Conservation (phyloP, 176 grass and related monocot species). For the Stipa capillata region DNA sequence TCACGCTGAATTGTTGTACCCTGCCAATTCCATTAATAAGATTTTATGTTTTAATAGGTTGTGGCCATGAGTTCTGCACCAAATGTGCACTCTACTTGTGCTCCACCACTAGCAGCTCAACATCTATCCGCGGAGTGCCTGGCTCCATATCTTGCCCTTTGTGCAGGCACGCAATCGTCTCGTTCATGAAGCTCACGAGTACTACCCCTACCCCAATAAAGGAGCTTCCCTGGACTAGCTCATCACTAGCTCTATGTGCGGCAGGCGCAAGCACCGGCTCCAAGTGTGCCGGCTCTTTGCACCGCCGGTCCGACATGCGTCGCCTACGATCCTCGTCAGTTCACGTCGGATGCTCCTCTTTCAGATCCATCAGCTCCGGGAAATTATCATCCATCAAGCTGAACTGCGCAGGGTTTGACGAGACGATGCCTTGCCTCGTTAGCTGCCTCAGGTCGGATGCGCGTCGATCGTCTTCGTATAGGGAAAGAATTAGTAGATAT, state of each 20-base stretch:
- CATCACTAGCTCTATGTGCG: conserved; percentile 36
- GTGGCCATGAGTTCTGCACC: conserved; percentile 94
- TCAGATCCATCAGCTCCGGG: conserved; percentile 41
- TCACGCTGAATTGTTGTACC: not conserved
- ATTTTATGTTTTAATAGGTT: conserved; percentile 38
- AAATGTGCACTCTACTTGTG: conserved; percentile 91
- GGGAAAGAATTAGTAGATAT: conserved; percentile 49
- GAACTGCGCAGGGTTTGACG: conserved; percentile 44
- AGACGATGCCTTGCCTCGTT: conserved; percentile 44
- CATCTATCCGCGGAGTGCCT: conserved; percentile 29
- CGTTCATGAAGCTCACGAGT: conserved; percentile 52
- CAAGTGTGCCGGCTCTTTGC: not conserved
- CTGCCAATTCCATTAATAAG: not conserved
- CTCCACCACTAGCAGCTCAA: conserved; percentile 59
- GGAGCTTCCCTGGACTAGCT: conserved; percentile 50
- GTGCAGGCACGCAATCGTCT: conserved; percentile 66
- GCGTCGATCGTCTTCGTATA: conserved; percentile 46
- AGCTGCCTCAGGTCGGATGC: conserved; percentile 49
- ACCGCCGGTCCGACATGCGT: not conserved
- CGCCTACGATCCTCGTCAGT: conserved; percentile 35
- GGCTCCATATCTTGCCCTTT: conserved; percentile 88
- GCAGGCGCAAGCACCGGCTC: conserved; percentile 17
- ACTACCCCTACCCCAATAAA: conserved; percentile 52
- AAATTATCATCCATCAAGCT: conserved; percentile 48
- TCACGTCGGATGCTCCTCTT: conserved; percentile 55